These are phyloP conservation scores for Taphrina confusa DNA, from an alignment of 1,139 yeast species.

Conservation along the genomic window DNA sequence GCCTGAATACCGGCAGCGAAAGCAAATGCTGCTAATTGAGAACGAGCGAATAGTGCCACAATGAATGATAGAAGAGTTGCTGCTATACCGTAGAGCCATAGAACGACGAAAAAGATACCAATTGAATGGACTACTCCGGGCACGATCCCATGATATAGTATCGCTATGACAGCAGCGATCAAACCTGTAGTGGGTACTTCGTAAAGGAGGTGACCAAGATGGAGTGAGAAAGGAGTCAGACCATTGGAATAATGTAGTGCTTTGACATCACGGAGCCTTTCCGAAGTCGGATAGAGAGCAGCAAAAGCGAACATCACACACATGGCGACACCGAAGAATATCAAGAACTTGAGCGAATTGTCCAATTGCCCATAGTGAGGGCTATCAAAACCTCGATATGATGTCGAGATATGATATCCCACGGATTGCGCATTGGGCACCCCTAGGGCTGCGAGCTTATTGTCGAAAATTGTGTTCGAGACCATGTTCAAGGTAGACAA, in stretches of 20 bases:
- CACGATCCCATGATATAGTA: slow-evolving; percentile 41
- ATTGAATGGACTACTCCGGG: slow-evolving; percentile 43
- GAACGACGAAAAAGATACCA: slow-evolving; percentile 46
- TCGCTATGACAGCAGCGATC: slow-evolving; percentile 43
- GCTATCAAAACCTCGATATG: slow-evolving; percentile 18
- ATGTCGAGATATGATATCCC: slow-evolving; percentile 8
- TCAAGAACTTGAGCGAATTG: slow-evolving; percentile 41
- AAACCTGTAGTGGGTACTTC: slow-evolving; percentile 43
- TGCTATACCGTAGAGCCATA: slow-evolving; percentile 46
- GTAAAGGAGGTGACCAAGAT: slow-evolving; percentile 46
- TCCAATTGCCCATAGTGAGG: slow-evolving; percentile 5
- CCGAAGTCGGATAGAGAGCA: slow-evolving; percentile 48
- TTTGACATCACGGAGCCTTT: slow-evolving; percentile 46
- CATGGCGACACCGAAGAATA: slow-evolving; percentile 47
- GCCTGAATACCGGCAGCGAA: slow-evolving; percentile 47
- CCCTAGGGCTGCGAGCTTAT: background rate
- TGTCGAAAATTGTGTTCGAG: slow-evolving; percentile 4
- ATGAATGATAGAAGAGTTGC: slow-evolving; percentile 45
- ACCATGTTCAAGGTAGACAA: background rate
- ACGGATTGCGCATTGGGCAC: background rate
- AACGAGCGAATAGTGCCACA: slow-evolving; percentile 45
- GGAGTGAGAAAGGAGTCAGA: slow-evolving; percentile 46
- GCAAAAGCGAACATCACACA: slow-evolving; percentile 48
- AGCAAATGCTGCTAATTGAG: slow-evolving; percentile 49
- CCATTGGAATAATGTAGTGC: slow-evolving; percentile 50